Conservation (phyloP, 345 rosid species). For the Eucalyptus sideroxylon region DNA sequence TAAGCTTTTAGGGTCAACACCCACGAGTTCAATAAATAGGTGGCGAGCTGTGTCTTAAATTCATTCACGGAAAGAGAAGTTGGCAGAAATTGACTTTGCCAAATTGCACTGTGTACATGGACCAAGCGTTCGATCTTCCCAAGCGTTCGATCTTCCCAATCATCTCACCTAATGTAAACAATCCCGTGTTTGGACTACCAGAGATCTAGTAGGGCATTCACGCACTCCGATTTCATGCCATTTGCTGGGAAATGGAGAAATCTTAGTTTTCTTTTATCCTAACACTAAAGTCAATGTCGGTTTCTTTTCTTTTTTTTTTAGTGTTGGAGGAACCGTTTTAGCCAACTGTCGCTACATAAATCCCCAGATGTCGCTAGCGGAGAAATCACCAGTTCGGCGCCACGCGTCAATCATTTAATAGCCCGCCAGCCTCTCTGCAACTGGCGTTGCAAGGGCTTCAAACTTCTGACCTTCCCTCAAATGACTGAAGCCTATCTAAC, state of each 20-base stretch:
- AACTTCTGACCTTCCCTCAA: no score
- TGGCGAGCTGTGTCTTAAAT: neutral
- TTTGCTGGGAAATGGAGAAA: neutral
- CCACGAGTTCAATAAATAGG: neutral
- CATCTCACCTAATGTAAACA: neutral
- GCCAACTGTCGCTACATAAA: rapidly evolving
- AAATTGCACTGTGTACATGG: neutral
- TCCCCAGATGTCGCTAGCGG: no score
- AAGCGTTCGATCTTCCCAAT: neutral
- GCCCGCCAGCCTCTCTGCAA: rapidly evolving
- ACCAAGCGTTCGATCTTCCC: neutral
- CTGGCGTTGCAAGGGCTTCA: no score
- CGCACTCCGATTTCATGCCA: neutral
- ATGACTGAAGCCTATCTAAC: no score
- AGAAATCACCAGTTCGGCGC: rapidly evolving
- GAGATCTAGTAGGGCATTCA: neutral
- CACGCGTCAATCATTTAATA: no score
- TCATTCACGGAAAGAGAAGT: neutral
- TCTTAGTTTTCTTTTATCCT: neutral
- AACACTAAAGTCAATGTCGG: neutral
- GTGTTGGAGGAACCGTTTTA: no score
- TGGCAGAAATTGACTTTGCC: neutral
- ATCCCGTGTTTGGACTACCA: neutral
- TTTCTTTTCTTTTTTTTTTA: no score
- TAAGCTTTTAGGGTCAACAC: neutral